phyloP scores from a whole-genome alignment of 1,139 yeast genomes.

The Insectozyma bohioensis region DNA sequence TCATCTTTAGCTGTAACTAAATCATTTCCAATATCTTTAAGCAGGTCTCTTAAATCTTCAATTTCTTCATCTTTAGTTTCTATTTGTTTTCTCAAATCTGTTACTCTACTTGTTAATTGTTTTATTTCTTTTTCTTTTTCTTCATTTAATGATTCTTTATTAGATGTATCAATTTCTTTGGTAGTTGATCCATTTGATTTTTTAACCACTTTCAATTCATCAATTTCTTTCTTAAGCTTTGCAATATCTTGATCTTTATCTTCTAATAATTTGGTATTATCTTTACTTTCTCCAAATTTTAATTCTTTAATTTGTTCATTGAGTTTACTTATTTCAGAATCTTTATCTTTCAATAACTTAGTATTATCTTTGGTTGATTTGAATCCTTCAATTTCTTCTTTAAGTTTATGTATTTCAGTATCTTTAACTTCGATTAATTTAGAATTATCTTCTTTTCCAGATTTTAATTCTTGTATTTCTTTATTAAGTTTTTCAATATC shows the following conservation, averaged over 20 bases:
- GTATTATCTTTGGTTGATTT: not conserved
- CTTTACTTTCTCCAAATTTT: conserved; percentile 13
- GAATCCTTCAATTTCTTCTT: not conserved
- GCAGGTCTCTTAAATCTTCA: conserved; percentile 65
- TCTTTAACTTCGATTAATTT: not conserved
- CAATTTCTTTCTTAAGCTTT: no score
- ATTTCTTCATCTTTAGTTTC: conserved; percentile 48
- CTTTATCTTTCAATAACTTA: not conserved
- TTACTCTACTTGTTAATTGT: conserved; percentile 8
- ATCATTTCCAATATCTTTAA: conserved; percentile 73
- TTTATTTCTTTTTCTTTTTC: conserved; percentile 4
- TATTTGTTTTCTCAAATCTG: conserved; percentile 19
- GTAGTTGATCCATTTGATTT: conserved; percentile 6
- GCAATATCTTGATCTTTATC: no score
- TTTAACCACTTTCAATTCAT: not conserved
- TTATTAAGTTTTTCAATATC: conserved; percentile 8
- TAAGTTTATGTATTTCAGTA: not conserved
- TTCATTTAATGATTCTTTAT: not conserved
- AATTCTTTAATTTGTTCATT: conserved; percentile 5
- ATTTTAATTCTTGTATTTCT: conserved; percentile 5
- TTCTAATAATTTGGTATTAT: no score
- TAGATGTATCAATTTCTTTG: not conserved
- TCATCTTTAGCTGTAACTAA: conserved; percentile 57
- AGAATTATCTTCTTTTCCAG: conserved; percentile 3
- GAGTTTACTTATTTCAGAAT: not conserved